A percentile compares a stretch with the other conserved stretches of the same genome.
phyloP scores from a whole-genome alignment of 2,329 filamentous ascomycete genomes.

The Lachnellula cervina region DNA sequence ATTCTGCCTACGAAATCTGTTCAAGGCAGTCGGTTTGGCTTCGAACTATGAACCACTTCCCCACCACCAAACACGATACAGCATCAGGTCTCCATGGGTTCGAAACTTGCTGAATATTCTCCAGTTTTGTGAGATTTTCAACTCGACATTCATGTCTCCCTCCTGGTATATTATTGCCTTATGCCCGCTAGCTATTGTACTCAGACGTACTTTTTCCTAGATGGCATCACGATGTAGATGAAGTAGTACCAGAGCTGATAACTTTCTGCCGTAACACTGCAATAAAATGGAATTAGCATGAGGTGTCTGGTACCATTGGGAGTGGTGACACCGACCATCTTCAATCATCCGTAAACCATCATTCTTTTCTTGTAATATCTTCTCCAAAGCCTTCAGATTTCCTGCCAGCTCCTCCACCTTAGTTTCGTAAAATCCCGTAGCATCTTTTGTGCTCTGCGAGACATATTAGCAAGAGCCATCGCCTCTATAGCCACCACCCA shows the following conservation, averaged over 20 bases:
- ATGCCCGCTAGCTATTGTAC: constrained; percentile 3
- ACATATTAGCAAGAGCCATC: constrained; percentile 3
- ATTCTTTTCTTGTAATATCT: constrained; percentile 69
- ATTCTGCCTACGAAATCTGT: background rate
- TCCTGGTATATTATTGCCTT: background rate
- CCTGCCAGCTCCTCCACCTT: constrained; percentile 62
- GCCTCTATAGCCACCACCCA: constrained; percentile 27
- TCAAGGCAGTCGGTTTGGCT: background rate
- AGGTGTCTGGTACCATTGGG: background rate
- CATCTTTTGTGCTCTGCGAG: constrained; percentile 50
- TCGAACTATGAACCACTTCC: background rate
- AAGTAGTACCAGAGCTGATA: constrained; percentile 38
- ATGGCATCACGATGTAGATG: constrained; percentile 28
- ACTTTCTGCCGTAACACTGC: constrained; percentile 49
- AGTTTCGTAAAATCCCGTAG: constrained; percentile 59
- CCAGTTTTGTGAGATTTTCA: background rate
- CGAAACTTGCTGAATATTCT: background rate
- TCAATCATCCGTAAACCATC: constrained; percentile 82
- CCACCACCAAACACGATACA: background rate
- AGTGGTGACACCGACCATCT: constrained; percentile 58
- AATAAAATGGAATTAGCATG: constrained; percentile 15
- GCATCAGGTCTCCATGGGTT: background rate
- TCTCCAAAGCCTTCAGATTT: constrained; percentile 64
- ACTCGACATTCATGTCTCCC: background rate
- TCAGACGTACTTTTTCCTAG: background rate